Base-by-base conservation (phyloP, 768 basidiomycete species). In the Serendipita sp. region DNA sequence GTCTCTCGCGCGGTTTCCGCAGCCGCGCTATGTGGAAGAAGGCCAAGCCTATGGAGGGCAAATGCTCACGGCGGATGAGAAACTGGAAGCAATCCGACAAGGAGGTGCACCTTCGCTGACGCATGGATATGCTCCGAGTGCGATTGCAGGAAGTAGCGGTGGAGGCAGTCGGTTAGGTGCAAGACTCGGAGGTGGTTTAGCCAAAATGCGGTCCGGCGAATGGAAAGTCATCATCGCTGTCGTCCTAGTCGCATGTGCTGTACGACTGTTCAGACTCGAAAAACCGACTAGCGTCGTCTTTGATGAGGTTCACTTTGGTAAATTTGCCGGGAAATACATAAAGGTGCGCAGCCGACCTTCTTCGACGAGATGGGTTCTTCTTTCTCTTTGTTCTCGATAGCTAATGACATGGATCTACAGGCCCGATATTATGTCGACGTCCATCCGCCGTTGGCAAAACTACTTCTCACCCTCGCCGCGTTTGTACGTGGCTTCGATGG, bases 251-350 rank as follows among this genome's bases (percentile, higher is more conserved):
- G 93, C 91, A 0, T 74, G 78, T 4, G 81, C 78, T n/a, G 90
- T 97, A n/a, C 81, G 95, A 54, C 73, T 94, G 65, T 96, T 88
- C 75, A 82, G 86, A 63, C 76, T 99, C 48, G 89, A 88, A 47
- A 83, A 84, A 71, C 95, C 95, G 0, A 80, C 84, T 65, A 93
- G 92, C 70, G 92, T 99, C 46, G 95, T 99, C 91, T 98, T 98
- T 74, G 95, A 98, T 72, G 95, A 98, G 74, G 95, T 97, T 0
- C 95, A 98, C 73, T 98, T 98, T 73, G 95, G 95, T 66, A 96
- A 96, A 74, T 98, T 98, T 72, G 92, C 95, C 3, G 80, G 83
- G 54, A 89, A 89, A 72, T 98, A 98, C 72, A 89, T 97, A 79
- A 90, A 35, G 56, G 56, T 60, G 16, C 56, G 56, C 35, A 7